These are phyloP conservation scores for Erodium texanum DNA, from an alignment of 441 rosid species.

Conservation along the genomic window DNA sequence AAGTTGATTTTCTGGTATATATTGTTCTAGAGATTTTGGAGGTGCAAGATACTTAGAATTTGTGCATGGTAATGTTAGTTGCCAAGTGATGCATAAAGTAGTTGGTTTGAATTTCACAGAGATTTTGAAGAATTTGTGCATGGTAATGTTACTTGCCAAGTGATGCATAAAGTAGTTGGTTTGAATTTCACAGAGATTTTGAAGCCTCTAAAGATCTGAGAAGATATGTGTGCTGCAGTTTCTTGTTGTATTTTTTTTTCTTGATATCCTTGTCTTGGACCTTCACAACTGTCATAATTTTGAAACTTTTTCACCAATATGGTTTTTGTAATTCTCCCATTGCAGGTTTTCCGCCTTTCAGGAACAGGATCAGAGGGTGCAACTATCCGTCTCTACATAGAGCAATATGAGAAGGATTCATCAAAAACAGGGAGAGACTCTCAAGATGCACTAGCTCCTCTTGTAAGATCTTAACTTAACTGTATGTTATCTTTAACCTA, in stretches of 20 bases:
- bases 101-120: too few species aligned
- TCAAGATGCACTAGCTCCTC: conserved; percentile 78
- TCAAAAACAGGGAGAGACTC: conserved; percentile 84
- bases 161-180: too few species aligned
- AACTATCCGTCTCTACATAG: conserved; percentile 89
- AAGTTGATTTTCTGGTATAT: conserved; percentile 20
- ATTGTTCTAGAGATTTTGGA: not conserved
- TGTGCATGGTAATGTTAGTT: not conserved
- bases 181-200: too few species aligned
- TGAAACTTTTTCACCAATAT: too few species aligned
- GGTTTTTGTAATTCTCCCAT: not conserved
- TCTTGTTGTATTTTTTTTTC: too few species aligned
- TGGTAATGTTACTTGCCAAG: too few species aligned
- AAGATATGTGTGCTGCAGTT: too few species aligned
- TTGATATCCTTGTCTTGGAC: too few species aligned
- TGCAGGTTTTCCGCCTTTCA: conserved; percentile 89
- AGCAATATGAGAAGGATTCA: conserved; percentile 89
- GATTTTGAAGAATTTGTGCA: too few species aligned
- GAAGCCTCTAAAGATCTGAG: too few species aligned
- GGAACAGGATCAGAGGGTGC: conserved; percentile 99
- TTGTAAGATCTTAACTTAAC: conserved; percentile 34
- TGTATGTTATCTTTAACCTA: not conserved
- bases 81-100: too few species aligned
- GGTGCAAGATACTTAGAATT: not conserved
- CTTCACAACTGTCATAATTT: too few species aligned